Evolutionary conservation across 83 land plant genomes (phyloP).

Genomic region (Thuja plicata): DNA sequence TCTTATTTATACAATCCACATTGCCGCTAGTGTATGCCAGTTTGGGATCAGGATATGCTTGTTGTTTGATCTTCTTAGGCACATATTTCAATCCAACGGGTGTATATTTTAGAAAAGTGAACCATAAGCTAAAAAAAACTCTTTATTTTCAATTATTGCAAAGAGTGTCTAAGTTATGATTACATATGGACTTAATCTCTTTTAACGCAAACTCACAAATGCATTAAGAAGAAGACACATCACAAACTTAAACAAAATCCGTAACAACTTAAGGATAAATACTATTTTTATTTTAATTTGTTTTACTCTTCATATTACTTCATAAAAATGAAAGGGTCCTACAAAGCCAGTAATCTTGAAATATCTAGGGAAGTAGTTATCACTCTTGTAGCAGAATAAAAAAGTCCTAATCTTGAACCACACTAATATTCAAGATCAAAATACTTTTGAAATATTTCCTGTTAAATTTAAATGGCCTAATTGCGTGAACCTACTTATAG

Average conservation of each 20-base stretch:
- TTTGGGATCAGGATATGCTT: conserved; percentile 28
- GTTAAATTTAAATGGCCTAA: too few species aligned
- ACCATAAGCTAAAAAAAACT: too few species aligned
- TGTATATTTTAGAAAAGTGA: conserved; percentile 9
- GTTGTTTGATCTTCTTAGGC: conserved; percentile 32
- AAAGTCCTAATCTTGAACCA: neutral
- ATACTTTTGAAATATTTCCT: too few species aligned
- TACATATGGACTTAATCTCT: neutral
- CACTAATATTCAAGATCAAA: neutral
- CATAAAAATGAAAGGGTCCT: neutral
- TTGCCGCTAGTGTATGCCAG: conserved; percentile 85
- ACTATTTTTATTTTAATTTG: neutral
- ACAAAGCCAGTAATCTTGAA: neutral
- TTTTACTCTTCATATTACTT: neutral
- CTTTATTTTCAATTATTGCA: too few species aligned
- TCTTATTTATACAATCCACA: conserved; percentile 29
- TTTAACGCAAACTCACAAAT: neutral
- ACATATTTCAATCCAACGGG: conserved; percentile 36
- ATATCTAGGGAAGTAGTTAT: neutral
- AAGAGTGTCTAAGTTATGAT: neutral
- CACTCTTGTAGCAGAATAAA: neutral
- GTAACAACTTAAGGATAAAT: neutral
- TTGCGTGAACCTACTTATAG: too few species aligned
- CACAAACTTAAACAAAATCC: neutral
- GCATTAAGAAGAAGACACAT: neutral